Base-by-base conservation (phyloP, 805 yeast species). In the Metschnikowia lochheadii region DNA sequence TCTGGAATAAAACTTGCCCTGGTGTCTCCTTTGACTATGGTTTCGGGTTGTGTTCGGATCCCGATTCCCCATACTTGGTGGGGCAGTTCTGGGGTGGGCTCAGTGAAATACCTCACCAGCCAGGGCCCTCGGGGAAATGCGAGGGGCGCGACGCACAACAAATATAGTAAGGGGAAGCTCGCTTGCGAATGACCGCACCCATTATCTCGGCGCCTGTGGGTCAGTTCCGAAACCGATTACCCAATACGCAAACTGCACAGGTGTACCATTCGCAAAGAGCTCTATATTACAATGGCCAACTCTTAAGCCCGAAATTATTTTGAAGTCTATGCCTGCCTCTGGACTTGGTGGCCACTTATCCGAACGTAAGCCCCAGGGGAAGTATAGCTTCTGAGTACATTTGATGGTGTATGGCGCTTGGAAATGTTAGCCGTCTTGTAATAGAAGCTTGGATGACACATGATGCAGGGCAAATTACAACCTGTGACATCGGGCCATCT, bases 121-220 rank as follows among this genome's bases (percentile, higher is more conserved):
- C 32, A 37, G 41, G 41, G 32, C 41, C 41, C 32, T 23, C 41
- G 41, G 41, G 31, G 14, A 23, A n/a, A 39, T 39, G 41, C 41
- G 41, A 39, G 41, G 40, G 31, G 41, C 41, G 41, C 41, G 41
- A 39, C 41, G 41, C 41, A 39, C 41, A 39, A 39, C 31, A 39
- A 39, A 39, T 21, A 39, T 39, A 39, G 41, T 39, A 39, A 39
- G 41, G 41, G 41, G 41, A 39, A 23, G 32, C 41, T 39, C 41
- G 41, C 41, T 39, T 39, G 32, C 41, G 23, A 23, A 39, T 23
- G 31, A 39, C 41, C 41, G 41, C 41, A 39, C 18, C 31, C 14
- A 23, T 39, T 39, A 14, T 39, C 41, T 39, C 41, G 41, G 41
- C 32, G 17, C 26, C 18, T 7, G 14, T 23, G 31, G 41, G 41